Percentiles rank a stretch among this genome's conserved stretches.
Evolutionary conservation across 202 grass and related monocot genomes (phyloP).

Genomic region (Elaeis oleifera): DNA sequence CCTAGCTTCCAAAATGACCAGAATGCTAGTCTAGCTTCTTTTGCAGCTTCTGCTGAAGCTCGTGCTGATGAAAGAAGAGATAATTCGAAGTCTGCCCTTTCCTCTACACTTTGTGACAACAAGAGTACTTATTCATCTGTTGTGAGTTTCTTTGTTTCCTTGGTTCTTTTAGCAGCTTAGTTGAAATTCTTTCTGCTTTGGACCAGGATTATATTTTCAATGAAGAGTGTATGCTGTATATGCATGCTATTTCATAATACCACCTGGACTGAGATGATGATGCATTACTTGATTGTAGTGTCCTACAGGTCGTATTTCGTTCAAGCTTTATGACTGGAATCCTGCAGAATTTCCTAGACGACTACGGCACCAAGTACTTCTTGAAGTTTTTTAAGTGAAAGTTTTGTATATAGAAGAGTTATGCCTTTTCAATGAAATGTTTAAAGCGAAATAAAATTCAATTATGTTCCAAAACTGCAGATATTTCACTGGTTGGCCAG

Average conservation of each 20-base stretch:
- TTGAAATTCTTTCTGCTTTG: conserved; percentile 4
- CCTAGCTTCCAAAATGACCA: conserved; percentile 49
- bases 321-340: conserved; percentile 99
- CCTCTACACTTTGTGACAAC: conserved; percentile 45
- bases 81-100: conserved; percentile 46
- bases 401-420: background rate
- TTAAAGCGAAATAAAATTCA: no score
- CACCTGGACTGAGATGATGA: conserved; percentile 20
- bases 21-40: conserved; percentile 45
- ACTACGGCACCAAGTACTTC: conserved; percentile 80
- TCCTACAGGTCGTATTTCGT: conserved; percentile 94
- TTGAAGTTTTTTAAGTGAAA: conserved; percentile 8
- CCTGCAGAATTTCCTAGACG: conserved; percentile 97
- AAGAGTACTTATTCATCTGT: conserved; percentile 75
- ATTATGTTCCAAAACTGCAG: conserved; percentile 33
- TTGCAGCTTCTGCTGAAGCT: conserved; percentile 46
- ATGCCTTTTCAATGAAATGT: no score
- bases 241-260: background rate
- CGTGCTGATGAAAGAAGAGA: conserved; percentile 47
- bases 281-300: conserved; percentile 65
- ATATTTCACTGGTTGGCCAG: conserved; percentile 90
- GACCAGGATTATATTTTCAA: no score
- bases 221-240: background rate
- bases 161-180: conserved; percentile 9
- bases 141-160: conserved; percentile 34